Evolutionary conservation across 345 rosid species (phyloP).

Genomic region (Eucalyptus polybractea): DNA sequence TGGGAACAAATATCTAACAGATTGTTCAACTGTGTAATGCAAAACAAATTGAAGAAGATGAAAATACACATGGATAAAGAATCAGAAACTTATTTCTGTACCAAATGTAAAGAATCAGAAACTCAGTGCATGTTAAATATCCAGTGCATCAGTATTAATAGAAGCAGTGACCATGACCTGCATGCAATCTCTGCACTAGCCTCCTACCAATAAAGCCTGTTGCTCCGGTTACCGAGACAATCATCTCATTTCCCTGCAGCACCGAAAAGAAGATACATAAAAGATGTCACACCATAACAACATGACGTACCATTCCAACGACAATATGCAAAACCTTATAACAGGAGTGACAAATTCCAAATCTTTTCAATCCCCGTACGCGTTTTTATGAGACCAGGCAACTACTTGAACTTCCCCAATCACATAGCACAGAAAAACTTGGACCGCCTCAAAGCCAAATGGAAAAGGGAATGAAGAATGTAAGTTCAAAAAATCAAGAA

Average conservation of each 20-base stretch:
- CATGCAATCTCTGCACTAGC: slow-evolving; percentile 69
- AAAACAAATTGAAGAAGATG: not conserved
- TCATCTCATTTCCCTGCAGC: slow-evolving; percentile 47
- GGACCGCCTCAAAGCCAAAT: not conserved
- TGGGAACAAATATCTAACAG: not conserved
- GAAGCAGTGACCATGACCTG: slow-evolving; percentile 29
- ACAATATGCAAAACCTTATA: not conserved
- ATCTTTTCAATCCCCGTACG: not conserved
- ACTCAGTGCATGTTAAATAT: not conserved
- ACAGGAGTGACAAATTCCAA: not conserved
- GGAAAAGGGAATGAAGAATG: not conserved
- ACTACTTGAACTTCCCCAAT: not conserved
- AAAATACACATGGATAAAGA: not conserved
- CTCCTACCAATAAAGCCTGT: slow-evolving; percentile 83
- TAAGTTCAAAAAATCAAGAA: not conserved
- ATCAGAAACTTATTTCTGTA: not conserved
- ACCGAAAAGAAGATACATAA: slow-evolving; percentile 1
- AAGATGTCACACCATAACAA: not conserved
- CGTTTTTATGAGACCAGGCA: not conserved
- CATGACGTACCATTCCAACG: not conserved
- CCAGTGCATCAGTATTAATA: not conserved
- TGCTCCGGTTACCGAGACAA: slow-evolving; percentile 85
- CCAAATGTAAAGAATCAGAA: not conserved
- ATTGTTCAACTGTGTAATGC: not conserved
- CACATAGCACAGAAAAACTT: not conserved